Percentiles rank a stretch among this genome's conserved stretches.
These are phyloP conservation scores for Cercospora brassicicola DNA, from an alignment of 2,329 filamentous ascomycete genomes.

Conservation along the genomic window DNA sequence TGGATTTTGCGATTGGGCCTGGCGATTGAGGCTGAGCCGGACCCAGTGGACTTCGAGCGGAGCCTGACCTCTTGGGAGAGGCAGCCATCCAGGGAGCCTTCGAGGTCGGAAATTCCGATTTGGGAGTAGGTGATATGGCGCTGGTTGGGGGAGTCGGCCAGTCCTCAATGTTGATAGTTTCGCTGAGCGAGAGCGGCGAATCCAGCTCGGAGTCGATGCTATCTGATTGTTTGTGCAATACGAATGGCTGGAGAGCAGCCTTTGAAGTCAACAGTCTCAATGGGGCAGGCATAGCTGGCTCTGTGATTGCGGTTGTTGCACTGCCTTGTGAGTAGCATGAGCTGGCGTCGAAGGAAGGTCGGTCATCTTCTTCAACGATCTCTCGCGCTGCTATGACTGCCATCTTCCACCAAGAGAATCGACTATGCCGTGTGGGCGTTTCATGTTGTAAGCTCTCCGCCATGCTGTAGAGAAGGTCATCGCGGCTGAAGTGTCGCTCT, in stretches of 20 bases:
- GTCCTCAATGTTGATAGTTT: slow-evolving; percentile 2
- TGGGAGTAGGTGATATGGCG: slow-evolving; percentile 2
- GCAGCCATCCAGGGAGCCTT: background rate
- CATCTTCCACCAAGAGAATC: slow-evolving; percentile 8
- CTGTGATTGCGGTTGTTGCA: background rate
- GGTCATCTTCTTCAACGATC: background rate
- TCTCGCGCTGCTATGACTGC: background rate
- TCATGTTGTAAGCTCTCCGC: background rate
- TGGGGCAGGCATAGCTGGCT: background rate
- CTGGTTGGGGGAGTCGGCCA: slow-evolving; percentile 12
- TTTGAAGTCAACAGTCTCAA: background rate
- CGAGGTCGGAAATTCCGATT: background rate
- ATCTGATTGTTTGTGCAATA: background rate
- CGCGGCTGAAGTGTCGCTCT: background rate
- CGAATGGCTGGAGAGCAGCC: background rate
- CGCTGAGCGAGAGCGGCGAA: background rate
- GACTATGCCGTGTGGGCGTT: background rate
- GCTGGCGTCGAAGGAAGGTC: slow-evolving; percentile 4
- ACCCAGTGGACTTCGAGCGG: background rate
- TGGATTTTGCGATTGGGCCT: background rate
- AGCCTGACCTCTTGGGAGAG: background rate
- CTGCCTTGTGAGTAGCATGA: background rate
- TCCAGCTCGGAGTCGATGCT: slow-evolving; percentile 2
- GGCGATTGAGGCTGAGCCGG: background rate
- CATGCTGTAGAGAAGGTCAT: background rate